Percentiles rank a stretch among this genome's conserved stretches.
Evolutionary conservation across 192 early-diverging fungal species (phyloP).

Genomic region (Linnemannia exigua): DNA sequence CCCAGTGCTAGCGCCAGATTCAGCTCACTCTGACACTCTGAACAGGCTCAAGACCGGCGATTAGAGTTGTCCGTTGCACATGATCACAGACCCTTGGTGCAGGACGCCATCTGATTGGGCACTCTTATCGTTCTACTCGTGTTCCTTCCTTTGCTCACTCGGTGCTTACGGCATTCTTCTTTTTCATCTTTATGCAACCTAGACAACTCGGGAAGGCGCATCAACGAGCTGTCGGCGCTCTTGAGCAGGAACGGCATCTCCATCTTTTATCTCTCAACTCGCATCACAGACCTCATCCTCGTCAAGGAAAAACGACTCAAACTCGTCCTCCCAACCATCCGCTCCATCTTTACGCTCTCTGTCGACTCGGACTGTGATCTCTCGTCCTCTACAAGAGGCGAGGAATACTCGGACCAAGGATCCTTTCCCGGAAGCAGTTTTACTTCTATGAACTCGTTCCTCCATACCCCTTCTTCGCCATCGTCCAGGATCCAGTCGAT

Average conservation of each 20-base stretch:
- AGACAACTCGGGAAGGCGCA: conserved; percentile 73
- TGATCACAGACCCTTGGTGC: background rate
- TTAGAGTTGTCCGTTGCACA: conserved; percentile 6
- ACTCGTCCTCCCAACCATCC: conserved; percentile 67
- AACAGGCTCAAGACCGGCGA: background rate
- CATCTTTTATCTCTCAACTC: conserved; percentile 77
- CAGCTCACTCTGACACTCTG: background rate
- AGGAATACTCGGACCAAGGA: conserved; percentile 27
- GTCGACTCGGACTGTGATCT: conserved; percentile 49
- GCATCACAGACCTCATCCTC: conserved; percentile 76
- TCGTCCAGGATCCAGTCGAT: conserved; percentile 24
- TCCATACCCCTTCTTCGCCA: conserved; percentile 41
- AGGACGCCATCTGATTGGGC: background rate
- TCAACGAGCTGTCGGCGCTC: conserved; percentile 70
- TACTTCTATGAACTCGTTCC: conserved; percentile 47
- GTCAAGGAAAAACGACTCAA: conserved; percentile 74
- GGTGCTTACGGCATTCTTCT: conserved; percentile 11
- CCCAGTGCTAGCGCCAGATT: background rate
- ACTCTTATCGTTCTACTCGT: background rate
- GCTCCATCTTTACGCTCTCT: conserved; percentile 47
- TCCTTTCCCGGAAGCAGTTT: conserved; percentile 43
- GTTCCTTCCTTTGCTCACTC: background rate
- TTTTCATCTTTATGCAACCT: background rate
- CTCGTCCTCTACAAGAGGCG: conserved; percentile 20
- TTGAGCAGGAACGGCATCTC: conserved; percentile 71